Base-by-base conservation (phyloP, 176 grass and related monocot genomes). In the Oryza brachyantha region DNA sequence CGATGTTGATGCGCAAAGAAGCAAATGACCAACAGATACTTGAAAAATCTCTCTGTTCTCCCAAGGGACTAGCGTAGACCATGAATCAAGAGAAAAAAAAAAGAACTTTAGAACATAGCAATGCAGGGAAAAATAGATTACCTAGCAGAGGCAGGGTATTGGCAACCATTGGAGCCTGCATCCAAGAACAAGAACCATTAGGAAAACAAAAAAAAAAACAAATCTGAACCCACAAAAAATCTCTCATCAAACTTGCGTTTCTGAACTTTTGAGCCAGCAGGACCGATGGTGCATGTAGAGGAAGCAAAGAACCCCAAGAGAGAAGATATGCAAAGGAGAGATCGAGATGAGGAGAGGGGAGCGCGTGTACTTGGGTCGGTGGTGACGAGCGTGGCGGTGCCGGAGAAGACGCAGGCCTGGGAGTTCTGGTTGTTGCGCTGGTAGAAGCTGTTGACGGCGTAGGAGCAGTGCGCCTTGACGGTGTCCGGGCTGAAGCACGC, bases 381-480 rank as follows among this genome's bases (percentile, higher is more conserved):
- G 62, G 3, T 61, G 76, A 54, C 29, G 76, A 79, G 29, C 13
- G n/a, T 0, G 43, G 94, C 68, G 70, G 72, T 80, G 75, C 80
- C 77, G 32, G 91, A 58, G 88, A 97, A 97, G 80, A 81, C 63
- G 81, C 94, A 97, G 45, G 91, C 87, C 21, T 73, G 72, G 5
- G 84, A 29, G 76, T 81, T 42, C 74, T 94, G 94, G 55, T 78
- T 88, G 45, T 86, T 92, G 39, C 83, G 82, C 85, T 97, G 94
- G 87, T 82, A 97, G 84, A 80, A 97, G 80, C 91, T 94, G 84
- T 97, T 97, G 76, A 84, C 94, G 76, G 94, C 91, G 84, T 97
- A 97, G 68, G 84, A 92, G 89, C 94, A 94, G 80, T 97, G 94
- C 1, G 79, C 52, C 78, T 60, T 86, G 84, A 94, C 91, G 72